Conservation (phyloP, 1,284 basidiomycete genomes). For the Flammula alnicola region DNA sequence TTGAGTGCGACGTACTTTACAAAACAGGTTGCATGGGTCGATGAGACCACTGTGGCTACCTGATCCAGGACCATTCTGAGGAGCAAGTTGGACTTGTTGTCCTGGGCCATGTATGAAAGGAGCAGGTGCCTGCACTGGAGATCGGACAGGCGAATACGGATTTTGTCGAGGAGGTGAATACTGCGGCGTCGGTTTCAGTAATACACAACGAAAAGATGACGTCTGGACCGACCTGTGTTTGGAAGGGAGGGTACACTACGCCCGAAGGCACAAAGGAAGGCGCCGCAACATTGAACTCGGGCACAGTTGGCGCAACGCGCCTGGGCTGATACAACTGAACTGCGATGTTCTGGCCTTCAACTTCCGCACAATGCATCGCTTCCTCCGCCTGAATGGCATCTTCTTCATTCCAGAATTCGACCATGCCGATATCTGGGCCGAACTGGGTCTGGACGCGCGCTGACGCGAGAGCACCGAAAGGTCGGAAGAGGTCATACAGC, state of each 20-base stretch:
- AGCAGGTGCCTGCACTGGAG: slow-evolving; percentile 32
- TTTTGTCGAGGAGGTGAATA: slow-evolving; percentile 62
- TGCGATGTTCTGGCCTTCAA: slow-evolving; percentile 80
- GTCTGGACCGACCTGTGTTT: slow-evolving; percentile 45
- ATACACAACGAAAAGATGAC: neutral
- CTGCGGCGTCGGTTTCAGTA: slow-evolving; percentile 8
- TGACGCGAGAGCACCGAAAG: slow-evolving; percentile 74
- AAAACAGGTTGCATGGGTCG: slow-evolving; percentile 91
- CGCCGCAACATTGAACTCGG: slow-evolving; percentile 74
- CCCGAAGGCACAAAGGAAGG: slow-evolving; percentile 76
- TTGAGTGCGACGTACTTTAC: slow-evolving; percentile 60
- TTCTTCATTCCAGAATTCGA: slow-evolving; percentile 90
- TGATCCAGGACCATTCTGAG: slow-evolving; percentile 71
- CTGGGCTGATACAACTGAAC: slow-evolving; percentile 77
- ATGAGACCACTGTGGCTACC: slow-evolving; percentile 84
- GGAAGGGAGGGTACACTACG: slow-evolving; percentile 54
- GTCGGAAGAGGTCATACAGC: slow-evolving; percentile 77
- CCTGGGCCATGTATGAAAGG: slow-evolving; percentile 85
- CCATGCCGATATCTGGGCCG: slow-evolving; percentile 72
- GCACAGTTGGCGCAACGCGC: slow-evolving; percentile 50
- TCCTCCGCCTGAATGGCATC: slow-evolving; percentile 80
- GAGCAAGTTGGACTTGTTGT: slow-evolving; percentile 86
- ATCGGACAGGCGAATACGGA: slow-evolving; percentile 41
- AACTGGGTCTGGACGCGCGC: slow-evolving; percentile 73
- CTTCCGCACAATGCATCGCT: slow-evolving; percentile 79